Evolutionary conservation across 306 rosid genomes (phyloP).

Genomic region (Lathyrus oleraceus): DNA sequence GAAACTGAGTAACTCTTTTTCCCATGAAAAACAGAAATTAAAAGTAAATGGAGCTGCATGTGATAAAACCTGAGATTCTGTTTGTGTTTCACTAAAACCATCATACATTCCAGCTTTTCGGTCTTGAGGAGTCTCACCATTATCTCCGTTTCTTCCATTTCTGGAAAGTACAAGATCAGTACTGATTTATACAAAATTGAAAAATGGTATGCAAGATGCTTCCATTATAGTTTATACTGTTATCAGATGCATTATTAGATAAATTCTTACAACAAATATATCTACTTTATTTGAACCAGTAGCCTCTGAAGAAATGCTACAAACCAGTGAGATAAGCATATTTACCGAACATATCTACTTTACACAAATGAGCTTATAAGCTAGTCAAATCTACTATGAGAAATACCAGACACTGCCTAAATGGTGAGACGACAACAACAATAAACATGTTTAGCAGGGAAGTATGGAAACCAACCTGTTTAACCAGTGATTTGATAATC

Average conservation of each 20-base stretch:
- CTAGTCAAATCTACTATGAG: not conserved
- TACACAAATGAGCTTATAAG: not conserved
- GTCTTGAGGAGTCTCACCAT: constrained; percentile 46
- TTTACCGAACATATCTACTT: too few relatives aligned
- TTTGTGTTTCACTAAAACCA: constrained; percentile 88
- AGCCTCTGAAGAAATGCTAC: too few relatives aligned
- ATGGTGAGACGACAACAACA: constrained; percentile 20
- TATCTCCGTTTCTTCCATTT: constrained; percentile 55
- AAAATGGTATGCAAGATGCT: constrained; percentile 16
- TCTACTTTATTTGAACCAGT: too few relatives aligned
- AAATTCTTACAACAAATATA: too few relatives aligned
- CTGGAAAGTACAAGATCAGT: constrained; percentile 39
- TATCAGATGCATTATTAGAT: constrained; percentile 9
- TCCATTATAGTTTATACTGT: not conserved
- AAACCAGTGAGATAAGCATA: too few relatives aligned
- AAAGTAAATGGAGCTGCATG: constrained; percentile 23
- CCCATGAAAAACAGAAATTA: constrained; percentile 15
- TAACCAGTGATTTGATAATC: constrained; percentile 73
- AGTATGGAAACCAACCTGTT: constrained; percentile 55
- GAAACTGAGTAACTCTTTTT: constrained; percentile 13
- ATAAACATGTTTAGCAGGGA: constrained; percentile 22
- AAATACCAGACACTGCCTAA: not conserved
- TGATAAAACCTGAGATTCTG: constrained; percentile 84
- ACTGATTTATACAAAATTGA: constrained; percentile 19
- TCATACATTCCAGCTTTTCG: constrained; percentile 51